These are phyloP conservation scores for Curvularia sp. DNA, from an alignment of 2,329 filamentous ascomycete species.

Conservation along the genomic window DNA sequence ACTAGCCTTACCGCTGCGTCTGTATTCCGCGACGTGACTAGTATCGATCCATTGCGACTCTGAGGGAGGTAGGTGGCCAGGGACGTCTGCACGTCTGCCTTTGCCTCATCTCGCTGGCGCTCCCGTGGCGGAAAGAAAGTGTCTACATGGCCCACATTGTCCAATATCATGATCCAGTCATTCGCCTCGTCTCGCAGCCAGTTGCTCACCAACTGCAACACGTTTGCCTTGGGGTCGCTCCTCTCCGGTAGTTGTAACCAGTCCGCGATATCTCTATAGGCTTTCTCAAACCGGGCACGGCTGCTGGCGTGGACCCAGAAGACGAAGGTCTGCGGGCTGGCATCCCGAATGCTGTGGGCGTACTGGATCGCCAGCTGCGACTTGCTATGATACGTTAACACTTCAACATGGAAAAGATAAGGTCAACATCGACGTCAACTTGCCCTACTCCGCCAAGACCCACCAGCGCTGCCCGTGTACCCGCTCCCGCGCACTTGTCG, in stretches of 20 bases:
- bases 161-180: not conserved
- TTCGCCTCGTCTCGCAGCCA: not conserved
- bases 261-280: not conserved
- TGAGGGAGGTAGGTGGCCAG: slow-evolving; percentile 19
- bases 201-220: not conserved
- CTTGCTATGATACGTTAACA: not conserved
- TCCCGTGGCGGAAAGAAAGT: not conserved
- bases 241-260: not conserved
- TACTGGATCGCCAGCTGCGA: not conserved
- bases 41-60: slow-evolving; percentile 15
- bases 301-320: not conserved
- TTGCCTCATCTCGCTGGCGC: not conserved
- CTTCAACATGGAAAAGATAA: not conserved
- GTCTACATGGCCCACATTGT: not conserved
- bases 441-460: not conserved
- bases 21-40: slow-evolving; percentile 21
- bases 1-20: slow-evolving; percentile 7
- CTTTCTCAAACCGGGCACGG: not conserved
- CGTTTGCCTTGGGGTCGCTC: not conserved
- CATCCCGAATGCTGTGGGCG: not conserved
- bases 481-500: not conserved
- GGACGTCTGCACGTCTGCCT: not conserved
- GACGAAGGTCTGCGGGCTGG: not conserved
- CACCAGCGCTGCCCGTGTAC: not conserved
- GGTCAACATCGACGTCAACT: not conserved